Evolutionary conservation across 2,329 filamentous ascomycete species (phyloP), one percentile per base, ranked within the genome.

Genomic region (Sporothrix sp.): DNA sequence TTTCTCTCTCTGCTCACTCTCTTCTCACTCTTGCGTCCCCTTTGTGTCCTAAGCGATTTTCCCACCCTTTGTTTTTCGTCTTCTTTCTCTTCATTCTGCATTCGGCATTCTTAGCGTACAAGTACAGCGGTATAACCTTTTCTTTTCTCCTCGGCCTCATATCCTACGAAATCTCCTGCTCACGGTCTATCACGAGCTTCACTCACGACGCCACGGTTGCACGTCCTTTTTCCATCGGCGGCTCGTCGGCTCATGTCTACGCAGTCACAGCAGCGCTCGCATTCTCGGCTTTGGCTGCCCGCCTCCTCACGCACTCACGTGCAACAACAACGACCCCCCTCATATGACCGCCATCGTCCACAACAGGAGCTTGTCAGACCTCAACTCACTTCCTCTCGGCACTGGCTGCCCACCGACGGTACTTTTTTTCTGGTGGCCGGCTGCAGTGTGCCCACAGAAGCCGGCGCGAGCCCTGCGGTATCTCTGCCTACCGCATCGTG

Each of bases 51-150:
- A 14, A 13, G 32, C 43, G 20, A 32, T 27, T 46, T 35, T 38
- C 23, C 21, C 23, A 21, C 23, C 40, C 16, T n/a, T 27, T 46
- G 9, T 13, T 10, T 33, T 36, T 25, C 28, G 8, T 45, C 25
- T 32, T 20, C 7, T n/a, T 13, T 45, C 18, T 36, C 16, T 47
- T 32, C 44, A 47, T 47, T 47, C n/a, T 36, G 36, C 43, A 36
- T 20, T 20, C 30, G n/a, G n/a, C 33, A 47, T 45, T 45, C 18
- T 35, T 45, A 45, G 43, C 43, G n/a, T n/a, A n/a, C n/a, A n/a
- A n/a, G n/a, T n/a, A 45, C 16, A 25, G 43, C 30, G 25, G 25
- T 45, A 45, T 45, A 45, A 28, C 43, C 42, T 30, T 4, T 43
- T 43, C 36, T 33, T 28, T 16, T 28, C 20, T 42, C 33, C 14